These are phyloP conservation scores for Vanrija pseudolonga DNA, from an alignment of 1,284 basidiomycete species.

Conservation along the genomic window DNA sequence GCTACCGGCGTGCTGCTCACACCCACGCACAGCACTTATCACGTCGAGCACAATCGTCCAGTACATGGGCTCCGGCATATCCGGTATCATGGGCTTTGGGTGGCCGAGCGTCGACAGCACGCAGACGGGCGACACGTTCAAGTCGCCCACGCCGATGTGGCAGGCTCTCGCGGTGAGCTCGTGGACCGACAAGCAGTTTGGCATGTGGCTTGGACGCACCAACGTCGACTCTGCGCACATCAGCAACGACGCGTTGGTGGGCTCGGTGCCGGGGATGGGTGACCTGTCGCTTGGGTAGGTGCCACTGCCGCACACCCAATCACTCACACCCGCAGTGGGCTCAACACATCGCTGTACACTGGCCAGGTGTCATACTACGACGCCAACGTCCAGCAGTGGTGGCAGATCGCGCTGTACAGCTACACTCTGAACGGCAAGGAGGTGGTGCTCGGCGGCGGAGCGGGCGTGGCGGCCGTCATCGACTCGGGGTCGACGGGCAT, in stretches of 20 bases:
- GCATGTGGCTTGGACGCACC: slow-evolving; percentile 67
- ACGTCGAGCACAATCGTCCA: background rate
- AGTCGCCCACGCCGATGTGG: slow-evolving; percentile 19
- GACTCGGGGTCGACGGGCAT: slow-evolving; percentile 8
- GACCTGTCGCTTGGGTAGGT: background rate
- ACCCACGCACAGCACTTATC: too few relatives aligned
- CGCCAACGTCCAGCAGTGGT: background rate
- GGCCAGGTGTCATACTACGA: background rate
- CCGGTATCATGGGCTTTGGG: slow-evolving; percentile 48
- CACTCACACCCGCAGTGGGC: background rate
- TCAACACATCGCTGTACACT: background rate
- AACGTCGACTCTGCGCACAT: background rate
- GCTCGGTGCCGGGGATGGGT: background rate
- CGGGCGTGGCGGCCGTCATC: background rate
- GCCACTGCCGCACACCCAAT: background rate
- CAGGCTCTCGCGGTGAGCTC: slow-evolving; percentile 58
- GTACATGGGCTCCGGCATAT: slow-evolving; percentile 11
- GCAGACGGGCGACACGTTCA: background rate
- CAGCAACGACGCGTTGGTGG: background rate
- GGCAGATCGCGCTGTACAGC: background rate
- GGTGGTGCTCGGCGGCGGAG: background rate
- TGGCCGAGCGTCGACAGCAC: slow-evolving; percentile 22
- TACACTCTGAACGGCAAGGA: background rate
- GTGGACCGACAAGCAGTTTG: slow-evolving; percentile 66
- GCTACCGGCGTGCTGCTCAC: background rate